Percentiles rank a stretch among this genome's conserved stretches.
phyloP scores from a whole-genome alignment of 129 eudicot species.

The Erigeron canadensis region DNA sequence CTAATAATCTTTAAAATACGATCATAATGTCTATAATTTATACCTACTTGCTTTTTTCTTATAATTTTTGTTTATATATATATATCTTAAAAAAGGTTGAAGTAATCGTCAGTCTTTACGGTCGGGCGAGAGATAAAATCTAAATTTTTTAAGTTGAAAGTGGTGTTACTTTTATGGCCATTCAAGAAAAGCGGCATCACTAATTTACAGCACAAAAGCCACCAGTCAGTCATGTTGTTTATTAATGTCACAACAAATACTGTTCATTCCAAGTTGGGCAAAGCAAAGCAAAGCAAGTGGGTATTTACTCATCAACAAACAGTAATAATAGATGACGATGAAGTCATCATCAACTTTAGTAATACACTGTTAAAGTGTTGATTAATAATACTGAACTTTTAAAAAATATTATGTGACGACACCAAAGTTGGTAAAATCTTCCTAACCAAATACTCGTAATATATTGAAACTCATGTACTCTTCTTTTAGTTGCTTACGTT shows the following conservation, averaged over 20 bases:
- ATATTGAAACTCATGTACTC: neutral
- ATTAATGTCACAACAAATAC: constrained; percentile 15
- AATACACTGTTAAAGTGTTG: too few relatives aligned
- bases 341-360: constrained; percentile 18
- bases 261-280: constrained; percentile 19
- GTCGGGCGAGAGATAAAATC: neutral
- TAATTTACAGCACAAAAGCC: constrained; percentile 33
- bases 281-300: constrained; percentile 30
- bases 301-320: constrained; percentile 5
- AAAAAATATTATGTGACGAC: constrained; percentile 28
- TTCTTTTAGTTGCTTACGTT: neutral
- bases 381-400: too few relatives aligned
- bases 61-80: too few relatives aligned
- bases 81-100: too few relatives aligned
- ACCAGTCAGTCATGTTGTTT: constrained; percentile 34
- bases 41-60: too few relatives aligned
- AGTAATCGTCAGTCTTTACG: too few relatives aligned
- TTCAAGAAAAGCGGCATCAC: constrained; percentile 19
- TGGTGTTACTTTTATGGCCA: constrained; percentile 14
- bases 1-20: too few relatives aligned
- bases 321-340: neutral
- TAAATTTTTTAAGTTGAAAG: neutral
- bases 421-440: constrained; percentile 18
- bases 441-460: neutral
- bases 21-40: too few relatives aligned